A percentile compares a stretch with the other conserved stretches of the same genome.
Conservation (phyloP, 129 eudicot species). For the Helichrysum umbraculigerum region DNA sequence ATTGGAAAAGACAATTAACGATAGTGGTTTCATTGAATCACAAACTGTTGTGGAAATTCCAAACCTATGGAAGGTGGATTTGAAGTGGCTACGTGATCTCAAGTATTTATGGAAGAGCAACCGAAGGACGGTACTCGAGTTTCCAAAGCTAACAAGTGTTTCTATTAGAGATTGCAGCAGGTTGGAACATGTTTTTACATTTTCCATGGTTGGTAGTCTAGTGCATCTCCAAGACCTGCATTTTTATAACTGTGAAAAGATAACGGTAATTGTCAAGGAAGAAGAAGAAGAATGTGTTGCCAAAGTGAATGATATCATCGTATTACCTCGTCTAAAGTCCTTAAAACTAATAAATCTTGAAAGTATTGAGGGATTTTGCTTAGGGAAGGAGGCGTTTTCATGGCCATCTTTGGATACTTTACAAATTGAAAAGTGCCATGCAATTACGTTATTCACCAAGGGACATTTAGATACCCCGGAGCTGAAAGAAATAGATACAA, state of each 20-base stretch:
- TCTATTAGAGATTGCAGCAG: neutral
- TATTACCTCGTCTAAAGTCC: neutral
- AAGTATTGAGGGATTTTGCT: neutral
- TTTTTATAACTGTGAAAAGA: neutral
- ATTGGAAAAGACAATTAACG: neutral
- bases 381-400: neutral
- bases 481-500: neutral
- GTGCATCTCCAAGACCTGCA: neutral
- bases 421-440: neutral
- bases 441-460: neutral
- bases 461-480: neutral
- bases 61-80: neutral
- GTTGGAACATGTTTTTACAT: neutral
- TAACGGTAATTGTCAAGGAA: neutral
- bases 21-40: neutral
- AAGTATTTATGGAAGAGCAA: slow-evolving; percentile 4
- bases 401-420: neutral
- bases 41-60: neutral
- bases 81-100: neutral
- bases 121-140: neutral
- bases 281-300: neutral
- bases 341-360: neutral
- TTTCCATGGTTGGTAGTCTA: slow-evolving; percentile 10
- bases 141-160: too few species aligned
- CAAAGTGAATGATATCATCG: neutral